Base-by-base conservation (phyloP, 2,329 filamentous ascomycete species). In the Pestalotiopsis sp. region DNA sequence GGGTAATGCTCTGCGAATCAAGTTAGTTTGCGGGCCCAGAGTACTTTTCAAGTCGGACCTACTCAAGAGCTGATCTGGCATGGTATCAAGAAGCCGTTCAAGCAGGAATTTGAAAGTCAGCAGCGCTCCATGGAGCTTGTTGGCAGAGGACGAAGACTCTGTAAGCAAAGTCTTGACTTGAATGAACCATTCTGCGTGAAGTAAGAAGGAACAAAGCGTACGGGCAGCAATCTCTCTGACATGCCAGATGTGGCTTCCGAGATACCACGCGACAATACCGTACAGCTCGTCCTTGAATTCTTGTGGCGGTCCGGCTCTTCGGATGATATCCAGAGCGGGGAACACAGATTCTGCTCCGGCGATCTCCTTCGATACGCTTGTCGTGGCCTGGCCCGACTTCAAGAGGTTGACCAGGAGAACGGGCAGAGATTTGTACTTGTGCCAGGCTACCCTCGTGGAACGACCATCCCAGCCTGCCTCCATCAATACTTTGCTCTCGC, bases 211-310 rank as follows among this genome's bases (percentile, higher is more conserved):
- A 74, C 88, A 89, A 13, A 93, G 82, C 0, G 92, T 93, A 17
- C 91, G 85, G 0, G 93, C 92, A 0, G 93, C 92, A 76, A 94
- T 93, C 73, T 95, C 92, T 63, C 93, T 85, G 6, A 96, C 88
- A 75, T 94, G 92, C 93, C 93, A 96, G 20, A 93, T 87, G 0
- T 86, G 86, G 70, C 90, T 94, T 11, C 83, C 86, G 3, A 94
- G 83, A 66, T 94, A 89, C 56, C 82, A 83, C 6, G 85, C 78
- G 7, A 95, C 88, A 60, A 87, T 83, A 3, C 78, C 73, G 71
- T 87, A 84, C 4, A 94, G 85, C 60, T 86, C 82, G 1, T 82
- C 79, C 1, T 85, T 82, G 68, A 87, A 79, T 2, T 83, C 76
- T 26, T 86, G 83, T 0, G 92, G 92, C 0, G 92, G 89, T 0